Evolutionary conservation across 2,329 filamentous ascomycete species (phyloP), one percentile per base, ranked within the genome.

Genomic region (Pseudocercospora pini-densiflorae): DNA sequence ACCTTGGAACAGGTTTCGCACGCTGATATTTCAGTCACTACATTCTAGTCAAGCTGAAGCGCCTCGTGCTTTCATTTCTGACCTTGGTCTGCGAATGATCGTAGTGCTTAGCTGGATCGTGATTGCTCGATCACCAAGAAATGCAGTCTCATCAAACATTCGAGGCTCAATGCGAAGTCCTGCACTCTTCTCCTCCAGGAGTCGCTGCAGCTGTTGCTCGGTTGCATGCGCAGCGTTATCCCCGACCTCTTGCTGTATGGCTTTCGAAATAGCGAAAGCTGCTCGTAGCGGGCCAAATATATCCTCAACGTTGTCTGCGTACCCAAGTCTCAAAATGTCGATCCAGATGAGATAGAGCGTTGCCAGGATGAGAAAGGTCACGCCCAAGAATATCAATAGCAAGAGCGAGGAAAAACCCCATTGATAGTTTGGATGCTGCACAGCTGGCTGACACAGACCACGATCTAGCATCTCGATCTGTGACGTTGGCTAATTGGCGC

Each of bases 361-460:
- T 5, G 27, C 8, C 6, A 61, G 14, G 12, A 61, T 49, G 19
- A 16, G 16, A 12, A 49, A 19, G 5, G 36, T 49, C 10, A 40
- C 27, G 23, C 23, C 31, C 12, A 61, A 24, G n/a, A 61, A 61
- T 16, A 43, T 24, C 7, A 51, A 33, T 19, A 51, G 27, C 12
- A 61, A 21, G 12, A 61, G 12, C 23, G 43, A n/a, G 5, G 59
- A 61, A 12, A 61, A 47, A 9, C 59, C 59, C 59, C 59, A 61
- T 49, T 49, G 23, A 49, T 36, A 61, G 47, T 24, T 51, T 6
- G 23, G 47, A 51, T 51, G n/a, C 19, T 24, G 21, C 5, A 40
- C 21, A n/a, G 33, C 43, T 2, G 43, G 36, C 14, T 61, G 59
- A 21, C 59, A 61, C 4, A 45, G 12, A n/a, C 58, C 58, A 60